Evolutionary conservation across 768 basidiomycete genomes (phyloP), one percentile per base, ranked within the genome.

Genomic region (Mycena vitilis): DNA sequence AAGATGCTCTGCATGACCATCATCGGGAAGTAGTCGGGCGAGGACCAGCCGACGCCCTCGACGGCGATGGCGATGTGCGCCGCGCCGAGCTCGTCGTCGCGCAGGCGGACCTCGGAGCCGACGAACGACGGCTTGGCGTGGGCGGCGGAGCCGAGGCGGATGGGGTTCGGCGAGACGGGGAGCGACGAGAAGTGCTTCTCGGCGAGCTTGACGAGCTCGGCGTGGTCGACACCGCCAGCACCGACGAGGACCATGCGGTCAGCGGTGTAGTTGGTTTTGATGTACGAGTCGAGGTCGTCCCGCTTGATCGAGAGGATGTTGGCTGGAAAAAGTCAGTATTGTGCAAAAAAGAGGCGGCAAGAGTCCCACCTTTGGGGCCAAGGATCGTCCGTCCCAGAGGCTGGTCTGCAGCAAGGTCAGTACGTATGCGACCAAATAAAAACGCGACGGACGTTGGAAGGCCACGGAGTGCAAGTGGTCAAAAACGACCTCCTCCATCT

Each of bases 201-300:
- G 58, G 98, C 98, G 66, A 98, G 92, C 80, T 95, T 92, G 81
- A 98, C 95, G 67, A 99, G 92, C 73, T 94, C 91, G 18, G 84
- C 82, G 82, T 99, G 98, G 73, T 96, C 91, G 71, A 99, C 93
- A 71, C 96, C 97, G 65, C 98, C 98, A 58, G 97, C 90, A 65
- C 97, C 98, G 73, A 98, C 97, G 68, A 99, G 92, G 68, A 98
- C 96, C 95, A 99, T 99, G 68, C 97, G 95, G 84, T 99, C 97
- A 51, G 96, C 91, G 60, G 95, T 97, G 83, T 99, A 99, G 87
- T 99, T 99, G 73, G 92, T 96, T 80, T 95, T 90, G 84, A 99
- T 98, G 84, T 99, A 99, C 25, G 84, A 86, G 23, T 87, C 80
- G 49, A 99, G 90, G 80, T 99, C 96, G 71, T 94, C 89, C 55